Evolutionary conservation across 805 yeast species (phyloP).

Genomic region (Barnettozyma populi): DNA sequence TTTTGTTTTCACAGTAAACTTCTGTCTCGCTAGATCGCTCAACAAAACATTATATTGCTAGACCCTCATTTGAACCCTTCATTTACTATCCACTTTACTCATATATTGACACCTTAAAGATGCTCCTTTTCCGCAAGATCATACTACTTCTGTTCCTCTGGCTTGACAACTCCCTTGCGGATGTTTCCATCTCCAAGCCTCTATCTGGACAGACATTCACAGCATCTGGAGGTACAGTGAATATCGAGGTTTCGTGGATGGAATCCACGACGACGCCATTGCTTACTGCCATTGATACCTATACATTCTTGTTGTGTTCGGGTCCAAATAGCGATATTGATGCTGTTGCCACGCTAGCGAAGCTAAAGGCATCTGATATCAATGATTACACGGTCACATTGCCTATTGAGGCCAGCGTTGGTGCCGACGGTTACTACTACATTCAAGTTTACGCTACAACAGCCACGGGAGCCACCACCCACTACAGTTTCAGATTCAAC

Average conservation of each 20-base stretch:
- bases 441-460: conserved; percentile 58
- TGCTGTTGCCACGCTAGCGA: conserved; percentile 31
- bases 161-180: conserved; percentile 9
- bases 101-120: neutral
- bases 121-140: neutral
- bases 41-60: neutral
- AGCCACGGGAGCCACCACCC: conserved; percentile 45
- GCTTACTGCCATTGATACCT: conserved; percentile 37
- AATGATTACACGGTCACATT: conserved; percentile 34
- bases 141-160: neutral
- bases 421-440: conserved; percentile 63
- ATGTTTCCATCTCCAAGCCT: conserved; percentile 27
- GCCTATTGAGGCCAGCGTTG: conserved; percentile 36
- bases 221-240: conserved; percentile 25
- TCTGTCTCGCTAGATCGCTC: neutral
- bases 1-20: too few relatives aligned
- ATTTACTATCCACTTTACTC: neutral
- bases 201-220: conserved; percentile 14
- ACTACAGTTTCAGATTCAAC: conserved; percentile 62
- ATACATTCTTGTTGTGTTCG: conserved; percentile 57
- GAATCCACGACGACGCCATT: conserved; percentile 48
- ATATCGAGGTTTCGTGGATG: conserved; percentile 42
- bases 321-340: conserved; percentile 52
- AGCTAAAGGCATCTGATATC: conserved; percentile 28
- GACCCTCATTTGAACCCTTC: neutral